Base-by-base conservation (phyloP, 108 stramenopile species). In the Cyclostephanos tholiformis region DNA sequence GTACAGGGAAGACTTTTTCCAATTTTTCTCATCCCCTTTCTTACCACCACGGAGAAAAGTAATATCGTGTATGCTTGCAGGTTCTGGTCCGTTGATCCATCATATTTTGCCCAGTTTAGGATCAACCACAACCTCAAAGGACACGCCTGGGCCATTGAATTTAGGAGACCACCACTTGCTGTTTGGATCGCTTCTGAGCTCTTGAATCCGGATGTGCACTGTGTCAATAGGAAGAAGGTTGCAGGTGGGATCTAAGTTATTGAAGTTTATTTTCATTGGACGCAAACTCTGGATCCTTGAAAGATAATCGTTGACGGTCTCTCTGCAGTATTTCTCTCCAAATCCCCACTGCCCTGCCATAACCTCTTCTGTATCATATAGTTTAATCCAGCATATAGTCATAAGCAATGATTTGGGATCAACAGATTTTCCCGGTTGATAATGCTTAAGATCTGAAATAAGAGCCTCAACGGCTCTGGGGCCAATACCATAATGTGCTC, bases 81-180 rank as follows among this genome's bases (percentile, higher is more conserved):
- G 72, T 27, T 72, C 68, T 14, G 81, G 78, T 1, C 82, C 82
- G 63, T 75, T 61, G 4, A 76, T 76, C 82, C 85, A 83, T 6
- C 74, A 56, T 20, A 82, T 30, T 4, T 57, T 41, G 29, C 53
- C 66, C 2, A 43, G 4, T 6, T 17, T 50, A 12, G 74, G 46
- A 46, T 55, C 67, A 16, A 82, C 25, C 1, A 58, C 84, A 62
- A 85, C 19, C 39, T 85, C 81, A 58, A 82, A 82, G 2, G 61
- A 46, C 1, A 85, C 14, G 27, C 71, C 81, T 32, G 77, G 44
- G 5, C 63, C 41, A 16, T 82, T 78, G 69, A n/a, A 63, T 62
- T 85, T 85, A 49, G 69, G 69, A 13, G 81, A 82, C 35, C 63
- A 82, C 56, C 65, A 77, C 29, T 67, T 80, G 27, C 25, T 67